Base-by-base conservation (phyloP, 352 stramenopile genomes). In the Blastocystis hominis region DNA sequence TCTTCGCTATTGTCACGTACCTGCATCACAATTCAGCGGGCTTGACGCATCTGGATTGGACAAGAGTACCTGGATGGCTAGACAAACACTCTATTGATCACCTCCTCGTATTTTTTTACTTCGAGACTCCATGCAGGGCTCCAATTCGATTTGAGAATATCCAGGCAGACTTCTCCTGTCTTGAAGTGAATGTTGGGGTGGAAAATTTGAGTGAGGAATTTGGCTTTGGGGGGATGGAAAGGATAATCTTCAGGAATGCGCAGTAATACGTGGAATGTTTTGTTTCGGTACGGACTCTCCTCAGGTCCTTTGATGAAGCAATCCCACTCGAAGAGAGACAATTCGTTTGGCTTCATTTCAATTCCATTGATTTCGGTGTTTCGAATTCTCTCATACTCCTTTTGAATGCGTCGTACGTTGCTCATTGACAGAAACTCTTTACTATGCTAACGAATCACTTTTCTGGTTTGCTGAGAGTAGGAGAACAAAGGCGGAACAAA, bases 11-110 rank as follows among this genome's bases (percentile, higher is more conserved):
- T 9, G 20, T 24, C 9, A 72, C 38, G 3, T 47, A 87, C 77
- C 77, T 77, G 77, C 77, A 87, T 87, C 77, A 56, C 62, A 75
- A 53, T 87, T 87, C 3, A 87, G 34, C 24, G 77, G 77, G 56
- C 77, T 87, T 2, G 61, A 56, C 13, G 44, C n/a, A 63, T 87
- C 61, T 9, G 77, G 77, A 72, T 75, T 87, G 4, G 77, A 61
- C 36, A 87, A 53, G 10, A 87, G 30, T 7, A 69, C 77, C 44
- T 87, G 77, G 4, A 87, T 87, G 0, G 77, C 61, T 1, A 78
- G 10, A 17, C 53, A 72, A 0, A 87, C 77, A 46, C 72, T 84
- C 72, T 84, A 84, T 20, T 13, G 34, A 34, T 44, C 7, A 50
- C 36, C 17, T 7, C 10, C 5, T 24, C 1, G 56, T 54, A 30